phyloP scores from a whole-genome alignment of 2,329 filamentous ascomycete species.

The Uncinocarpus reesii region DNA sequence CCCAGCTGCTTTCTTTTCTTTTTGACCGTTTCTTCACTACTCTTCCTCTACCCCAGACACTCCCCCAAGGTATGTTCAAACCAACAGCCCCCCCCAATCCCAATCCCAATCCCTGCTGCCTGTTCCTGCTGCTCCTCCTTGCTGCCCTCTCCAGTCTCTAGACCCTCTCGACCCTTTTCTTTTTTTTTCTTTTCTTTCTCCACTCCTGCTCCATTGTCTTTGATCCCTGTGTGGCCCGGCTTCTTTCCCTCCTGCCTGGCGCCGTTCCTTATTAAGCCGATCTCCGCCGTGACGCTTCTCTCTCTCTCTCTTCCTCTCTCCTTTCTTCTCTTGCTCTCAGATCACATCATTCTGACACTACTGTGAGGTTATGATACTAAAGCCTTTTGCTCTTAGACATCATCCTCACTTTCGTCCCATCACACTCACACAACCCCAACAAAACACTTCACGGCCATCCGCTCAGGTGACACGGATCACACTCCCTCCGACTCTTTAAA shows the following conservation, averaged over 20 bases:
- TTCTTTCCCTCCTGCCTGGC: constrained; percentile 9
- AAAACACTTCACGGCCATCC: not conserved
- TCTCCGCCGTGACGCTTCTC: constrained; percentile 6
- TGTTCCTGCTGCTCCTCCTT: constrained; percentile 17
- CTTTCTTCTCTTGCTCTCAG: not conserved
- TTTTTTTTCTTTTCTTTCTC: constrained; percentile 17
- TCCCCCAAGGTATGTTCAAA: not conserved
- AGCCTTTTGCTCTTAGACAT: no score
- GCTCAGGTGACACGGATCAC: constrained; percentile 21
- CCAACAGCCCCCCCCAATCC: not conserved
- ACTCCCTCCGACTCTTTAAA: constrained; percentile 21
- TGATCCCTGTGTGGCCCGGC: constrained; percentile 2
- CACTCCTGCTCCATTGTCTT: constrained; percentile 18
- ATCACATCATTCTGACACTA: no score
- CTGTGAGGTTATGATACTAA: no score
- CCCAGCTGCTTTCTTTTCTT: no score
- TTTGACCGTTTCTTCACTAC: no score
- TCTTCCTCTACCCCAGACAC: not conserved
- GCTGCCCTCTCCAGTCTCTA: no score
- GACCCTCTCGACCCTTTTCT: constrained; percentile 22
- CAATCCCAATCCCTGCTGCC: not conserved
- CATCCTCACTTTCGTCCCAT: not conserved
- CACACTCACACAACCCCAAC: not conserved
- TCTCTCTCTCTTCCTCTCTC: not conserved
- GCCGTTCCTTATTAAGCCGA: constrained; percentile 14